Evolutionary conservation across 768 basidiomycete species (phyloP).

Genomic region (Suillus lakei): DNA sequence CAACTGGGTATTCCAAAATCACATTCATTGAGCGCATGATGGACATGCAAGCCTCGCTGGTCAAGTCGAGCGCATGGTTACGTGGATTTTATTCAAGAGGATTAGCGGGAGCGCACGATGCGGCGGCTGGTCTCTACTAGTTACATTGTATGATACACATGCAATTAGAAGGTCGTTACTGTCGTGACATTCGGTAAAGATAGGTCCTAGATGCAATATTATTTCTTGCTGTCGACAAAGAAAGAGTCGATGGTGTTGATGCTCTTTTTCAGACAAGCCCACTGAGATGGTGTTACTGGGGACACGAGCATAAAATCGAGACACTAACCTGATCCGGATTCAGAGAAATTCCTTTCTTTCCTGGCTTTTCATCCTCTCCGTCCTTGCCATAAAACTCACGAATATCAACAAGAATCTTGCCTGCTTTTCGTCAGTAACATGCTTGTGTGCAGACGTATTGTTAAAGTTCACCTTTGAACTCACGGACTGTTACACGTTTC

Average conservation of each 20-base stretch:
- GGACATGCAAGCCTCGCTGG: conserved; percentile 62
- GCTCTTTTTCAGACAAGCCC: conserved; percentile 57
- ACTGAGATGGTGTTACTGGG: conserved; percentile 40
- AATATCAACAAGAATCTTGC: conserved; percentile 65
- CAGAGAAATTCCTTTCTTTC: conserved; percentile 82
- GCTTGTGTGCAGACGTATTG: background rate
- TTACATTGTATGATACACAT: conserved; percentile 15
- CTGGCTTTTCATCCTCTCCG: conserved; percentile 68
- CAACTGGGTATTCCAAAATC: conserved; percentile 54
- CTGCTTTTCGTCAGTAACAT: conserved; percentile 42
- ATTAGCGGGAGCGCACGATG: conserved; percentile 67
- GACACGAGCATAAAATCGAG: background rate
- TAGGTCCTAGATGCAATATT: conserved; percentile 7
- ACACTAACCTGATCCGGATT: conserved; percentile 61
- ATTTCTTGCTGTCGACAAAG: conserved; percentile 38
- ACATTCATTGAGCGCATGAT: conserved; percentile 61
- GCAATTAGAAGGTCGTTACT: conserved; percentile 7
- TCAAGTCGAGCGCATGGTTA: conserved; percentile 67
- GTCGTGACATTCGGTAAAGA: background rate
- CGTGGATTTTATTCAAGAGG: conserved; percentile 62
- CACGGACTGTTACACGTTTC: conserved; percentile 62
- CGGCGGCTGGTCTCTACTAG: conserved; percentile 68
- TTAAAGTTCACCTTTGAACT: conserved; percentile 46
- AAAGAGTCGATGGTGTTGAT: conserved; percentile 55
- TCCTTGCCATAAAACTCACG: conserved; percentile 70